Evolutionary conservation across 345 rosid species (phyloP), one percentile per base, ranked within the genome.

Genomic region (Hibiscus trionum): DNA sequence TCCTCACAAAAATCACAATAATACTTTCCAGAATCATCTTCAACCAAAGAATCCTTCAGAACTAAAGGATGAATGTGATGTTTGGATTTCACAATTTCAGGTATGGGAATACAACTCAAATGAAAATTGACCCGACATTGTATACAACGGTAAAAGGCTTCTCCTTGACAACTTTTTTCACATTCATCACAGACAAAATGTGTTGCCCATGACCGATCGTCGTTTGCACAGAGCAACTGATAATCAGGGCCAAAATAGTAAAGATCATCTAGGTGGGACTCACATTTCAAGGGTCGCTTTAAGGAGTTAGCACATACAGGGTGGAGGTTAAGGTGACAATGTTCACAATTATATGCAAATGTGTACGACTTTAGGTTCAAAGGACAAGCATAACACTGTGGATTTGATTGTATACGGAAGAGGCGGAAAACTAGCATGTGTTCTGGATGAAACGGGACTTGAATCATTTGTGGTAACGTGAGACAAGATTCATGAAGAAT

Each of bases 141-240:
- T 35, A 17, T 14, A 4, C 50, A 63, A 0, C 29, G 49, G 39
- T 37, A 63, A 63, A 63, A 37, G 0, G 68, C 9, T 11, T 1
- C 8, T 37, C 68, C 29, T 63, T 5, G 0, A 17, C 16, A 39
- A 1, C 3, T 37, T 3, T 19, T 11, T 4, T 9, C 8, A 63
- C 49, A 37, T 9, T 3, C 4, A n/a, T 1, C 10, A 14, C 66
- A 33, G 1, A 0, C 0, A 31, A 61, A 29, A 8, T 0, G 1
- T 6, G 0, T 0, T 0, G 0, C 29, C 58, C 24, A 0, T 1
- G 1, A 0, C 1, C 0, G 2, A 61, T 47, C 7, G 37, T 11
- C 24, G 14, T 26, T 27, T n/a, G 0, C 14, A 35, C 8, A 8
- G 47, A 62, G 26, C 4, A 3, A 3, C 14, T 33, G 44, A 62